These are phyloP conservation scores for Metschnikowia hibisci DNA, from an alignment of 805 yeast species.

Conservation along the genomic window DNA sequence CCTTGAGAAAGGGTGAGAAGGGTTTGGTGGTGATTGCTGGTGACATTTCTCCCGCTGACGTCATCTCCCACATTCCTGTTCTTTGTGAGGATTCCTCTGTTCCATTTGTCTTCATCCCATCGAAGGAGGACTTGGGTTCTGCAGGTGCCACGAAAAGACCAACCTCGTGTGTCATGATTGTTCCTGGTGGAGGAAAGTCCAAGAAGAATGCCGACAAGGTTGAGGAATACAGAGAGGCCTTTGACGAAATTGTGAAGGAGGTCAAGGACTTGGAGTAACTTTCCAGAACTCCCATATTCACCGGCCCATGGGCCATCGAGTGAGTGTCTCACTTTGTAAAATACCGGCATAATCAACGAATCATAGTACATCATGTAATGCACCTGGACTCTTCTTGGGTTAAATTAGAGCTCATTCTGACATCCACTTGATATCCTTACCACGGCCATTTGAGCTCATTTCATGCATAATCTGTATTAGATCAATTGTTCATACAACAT, in stretches of 20 bases:
- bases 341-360: slow-evolving; percentile 11
- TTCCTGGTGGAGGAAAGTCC: slow-evolving; percentile 89
- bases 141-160: slow-evolving; percentile 99
- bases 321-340: slow-evolving; percentile 10
- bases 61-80: slow-evolving; percentile 94
- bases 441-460: no score
- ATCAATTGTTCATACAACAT: no score
- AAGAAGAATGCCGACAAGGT: slow-evolving; percentile 68
- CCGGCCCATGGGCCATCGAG: slow-evolving; percentile 4
- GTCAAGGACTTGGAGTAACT: slow-evolving; percentile 42
- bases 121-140: slow-evolving; percentile 96
- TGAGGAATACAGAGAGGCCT: slow-evolving; percentile 85
- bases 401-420: not conserved
- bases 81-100: slow-evolving; percentile 92
- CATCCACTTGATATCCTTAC: no score
- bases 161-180: slow-evolving; percentile 94
- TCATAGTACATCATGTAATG: slow-evolving; percentile 2
- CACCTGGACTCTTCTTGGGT: not conserved
- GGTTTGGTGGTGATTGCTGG: slow-evolving; percentile 97
- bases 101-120: slow-evolving; percentile 90
- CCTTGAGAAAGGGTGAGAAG: slow-evolving; percentile 96
- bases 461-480: not conserved
- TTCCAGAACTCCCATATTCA: slow-evolving; percentile 1
- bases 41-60: slow-evolving; percentile 96
- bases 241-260: slow-evolving; percentile 93